Evolutionary conservation across 345 rosid genomes (phyloP).

Genomic region (Angophora floribunda): DNA sequence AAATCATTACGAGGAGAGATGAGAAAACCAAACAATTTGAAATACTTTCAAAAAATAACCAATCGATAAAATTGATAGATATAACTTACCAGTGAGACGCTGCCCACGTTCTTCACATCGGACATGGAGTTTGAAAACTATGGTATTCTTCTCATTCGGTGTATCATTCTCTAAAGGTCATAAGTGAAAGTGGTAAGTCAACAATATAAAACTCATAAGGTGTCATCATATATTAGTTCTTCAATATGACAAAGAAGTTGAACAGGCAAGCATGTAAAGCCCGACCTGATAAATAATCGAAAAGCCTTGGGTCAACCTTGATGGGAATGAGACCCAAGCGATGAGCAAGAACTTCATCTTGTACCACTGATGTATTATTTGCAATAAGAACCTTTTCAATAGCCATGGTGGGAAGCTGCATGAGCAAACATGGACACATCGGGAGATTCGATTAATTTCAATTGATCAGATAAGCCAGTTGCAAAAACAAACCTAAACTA

Average conservation of each 20-base stretch:
- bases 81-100: conserved; percentile 48
- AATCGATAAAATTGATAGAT: background rate
- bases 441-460: background rate
- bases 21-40: background rate
- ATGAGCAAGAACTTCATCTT: conserved; percentile 94
- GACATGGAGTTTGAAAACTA: conserved; percentile 88
- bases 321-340: conserved; percentile 92
- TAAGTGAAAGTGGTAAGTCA: background rate
- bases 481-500: background rate
- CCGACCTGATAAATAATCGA: conserved; percentile 78
- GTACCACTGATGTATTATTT: conserved; percentile 75
- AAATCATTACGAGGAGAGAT: background rate
- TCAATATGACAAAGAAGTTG: background rate
- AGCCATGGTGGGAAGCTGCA: conserved; percentile 92
- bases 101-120: conserved; percentile 31
- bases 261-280: background rate
- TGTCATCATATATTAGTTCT: background rate
- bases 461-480: background rate
- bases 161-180: conserved; percentile 49
- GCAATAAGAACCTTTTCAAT: conserved; percentile 88
- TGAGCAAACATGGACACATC: background rate
- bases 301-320: conserved; percentile 71
- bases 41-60: background rate
- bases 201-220: background rate
- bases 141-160: conserved; percentile 83